Evolutionary conservation across 768 basidiomycete species (phyloP).

Genomic region (Mycena vitilis): DNA sequence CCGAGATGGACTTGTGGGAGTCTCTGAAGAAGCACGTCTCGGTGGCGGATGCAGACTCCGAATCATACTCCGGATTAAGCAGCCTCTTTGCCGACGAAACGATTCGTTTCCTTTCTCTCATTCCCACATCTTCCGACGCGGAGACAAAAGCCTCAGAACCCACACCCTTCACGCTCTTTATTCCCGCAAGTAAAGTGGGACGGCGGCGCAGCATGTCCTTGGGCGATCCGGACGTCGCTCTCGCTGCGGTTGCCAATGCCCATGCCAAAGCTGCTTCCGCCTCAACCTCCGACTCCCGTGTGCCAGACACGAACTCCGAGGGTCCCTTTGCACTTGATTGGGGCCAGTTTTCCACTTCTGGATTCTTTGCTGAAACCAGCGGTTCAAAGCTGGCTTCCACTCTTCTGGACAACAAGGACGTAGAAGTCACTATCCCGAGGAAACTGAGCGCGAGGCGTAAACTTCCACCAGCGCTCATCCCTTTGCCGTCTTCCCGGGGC

Average conservation of each 20-base stretch:
- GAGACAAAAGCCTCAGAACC: slow-evolving; percentile 46
- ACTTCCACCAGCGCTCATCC: slow-evolving; percentile 35
- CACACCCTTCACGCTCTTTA: slow-evolving; percentile 46
- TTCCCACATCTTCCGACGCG: slow-evolving; percentile 53
- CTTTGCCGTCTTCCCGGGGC: slow-evolving; percentile 38
- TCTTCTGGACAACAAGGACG: slow-evolving; percentile 64
- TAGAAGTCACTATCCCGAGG: slow-evolving; percentile 64
- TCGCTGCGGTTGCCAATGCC: slow-evolving; percentile 32
- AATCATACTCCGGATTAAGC: slow-evolving; percentile 52
- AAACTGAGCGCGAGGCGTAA: slow-evolving; percentile 48
- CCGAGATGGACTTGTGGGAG: slow-evolving; percentile 61
- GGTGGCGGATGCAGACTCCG: slow-evolving; percentile 53
- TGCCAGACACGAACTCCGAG: slow-evolving; percentile 38
- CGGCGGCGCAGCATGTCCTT: slow-evolving; percentile 32
- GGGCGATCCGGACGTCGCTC: slow-evolving; percentile 37
- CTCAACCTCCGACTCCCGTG: slow-evolving; percentile 43
- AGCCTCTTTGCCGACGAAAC: slow-evolving; percentile 80
- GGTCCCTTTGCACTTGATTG: slow-evolving; percentile 61
- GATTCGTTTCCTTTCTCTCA: slow-evolving; percentile 61
- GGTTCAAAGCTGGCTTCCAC: slow-evolving; percentile 64
- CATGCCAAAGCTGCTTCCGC: slow-evolving; percentile 48
- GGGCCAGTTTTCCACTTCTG: slow-evolving; percentile 74
- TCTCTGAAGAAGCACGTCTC: slow-evolving; percentile 54
- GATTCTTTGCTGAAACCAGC: slow-evolving; percentile 59
- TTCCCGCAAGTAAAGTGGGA: slow-evolving; percentile 35